A percentile compares a stretch with the other conserved stretches of the same genome.
phyloP scores from a whole-genome alignment of 148 eudicot species.

The Rhododendron molle region DNA sequence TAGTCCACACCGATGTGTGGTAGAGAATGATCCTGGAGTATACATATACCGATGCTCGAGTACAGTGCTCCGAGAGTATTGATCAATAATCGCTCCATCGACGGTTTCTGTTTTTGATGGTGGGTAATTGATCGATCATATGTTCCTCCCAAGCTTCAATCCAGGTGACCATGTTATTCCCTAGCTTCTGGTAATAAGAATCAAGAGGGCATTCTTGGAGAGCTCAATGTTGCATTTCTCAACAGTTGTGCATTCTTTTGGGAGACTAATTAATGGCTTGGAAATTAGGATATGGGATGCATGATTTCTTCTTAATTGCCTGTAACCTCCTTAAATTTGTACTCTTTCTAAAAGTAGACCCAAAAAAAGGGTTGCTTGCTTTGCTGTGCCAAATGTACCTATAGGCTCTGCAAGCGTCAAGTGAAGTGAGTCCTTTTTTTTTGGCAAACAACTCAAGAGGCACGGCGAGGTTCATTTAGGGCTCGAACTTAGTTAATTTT shows the following conservation, averaged over 20 bases:
- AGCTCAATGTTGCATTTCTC: constrained; percentile 36
- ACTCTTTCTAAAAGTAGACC: constrained; percentile 30
- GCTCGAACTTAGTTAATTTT: neutral
- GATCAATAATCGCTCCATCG: too few species aligned
- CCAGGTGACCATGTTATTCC: constrained; percentile 36
- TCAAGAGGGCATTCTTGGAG: constrained; percentile 25
- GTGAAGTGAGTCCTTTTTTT: too few species aligned
- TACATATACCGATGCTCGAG: too few species aligned
- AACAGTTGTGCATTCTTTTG: constrained; percentile 34
- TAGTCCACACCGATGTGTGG: neutral
- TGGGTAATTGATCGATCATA: constrained; percentile 17
- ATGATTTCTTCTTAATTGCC: constrained; percentile 25
- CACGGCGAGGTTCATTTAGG: neutral
- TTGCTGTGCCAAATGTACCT: constrained; percentile 23
- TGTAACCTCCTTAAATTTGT: too few species aligned
- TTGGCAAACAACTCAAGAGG: too few species aligned
- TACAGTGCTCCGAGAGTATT: too few species aligned
- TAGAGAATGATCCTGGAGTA: neutral
- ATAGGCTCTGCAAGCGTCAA: neutral
- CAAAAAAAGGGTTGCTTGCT: constrained; percentile 26
- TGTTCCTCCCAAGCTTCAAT: constrained; percentile 35
- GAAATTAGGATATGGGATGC: constrained; percentile 24
- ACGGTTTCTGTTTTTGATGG: neutral
- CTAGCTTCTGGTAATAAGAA: constrained; percentile 30
- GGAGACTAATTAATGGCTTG: constrained; percentile 12